A percentile compares a stretch with the other conserved stretches of the same genome.
Evolutionary conservation across 441 rosid genomes (phyloP).

Genomic region (Hura crepitans): DNA sequence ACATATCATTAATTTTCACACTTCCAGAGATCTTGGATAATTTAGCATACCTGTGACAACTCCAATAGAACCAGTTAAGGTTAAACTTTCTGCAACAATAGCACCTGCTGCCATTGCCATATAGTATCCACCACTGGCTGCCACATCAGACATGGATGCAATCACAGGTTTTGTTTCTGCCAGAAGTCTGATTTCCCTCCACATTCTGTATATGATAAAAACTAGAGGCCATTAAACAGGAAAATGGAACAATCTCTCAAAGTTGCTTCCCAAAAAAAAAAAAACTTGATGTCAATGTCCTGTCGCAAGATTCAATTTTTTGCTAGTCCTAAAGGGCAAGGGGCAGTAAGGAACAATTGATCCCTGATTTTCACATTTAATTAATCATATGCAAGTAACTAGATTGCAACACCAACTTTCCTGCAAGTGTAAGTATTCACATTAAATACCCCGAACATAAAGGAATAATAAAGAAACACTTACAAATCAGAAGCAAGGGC

Average conservation of each 20-base stretch:
- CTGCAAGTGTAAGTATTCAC: background rate
- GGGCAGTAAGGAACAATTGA: background rate
- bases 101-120: constrained; percentile 92
- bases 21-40: background rate
- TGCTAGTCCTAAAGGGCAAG: background rate
- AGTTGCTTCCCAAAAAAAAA: background rate
- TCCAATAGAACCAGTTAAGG: constrained; percentile 91
- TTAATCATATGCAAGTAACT: background rate
- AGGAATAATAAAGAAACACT: constrained; percentile 36
- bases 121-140: constrained; percentile 98
- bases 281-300: background rate
- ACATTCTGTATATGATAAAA: constrained; percentile 57
- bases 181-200: constrained; percentile 91
- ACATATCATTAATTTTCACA: background rate
- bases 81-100: constrained; percentile 79
- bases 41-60: constrained; percentile 74
- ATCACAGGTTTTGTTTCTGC: constrained; percentile 81
- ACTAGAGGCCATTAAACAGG: constrained; percentile 6
- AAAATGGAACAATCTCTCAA: background rate
- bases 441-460: background rate
- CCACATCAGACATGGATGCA: constrained; percentile 95
- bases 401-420: background rate
- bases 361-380: background rate
- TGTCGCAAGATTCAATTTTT: background rate
- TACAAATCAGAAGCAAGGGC: constrained; percentile 99